Conservation (phyloP, 345 rosid genomes). For the Rubroshorea leprosula region DNA sequence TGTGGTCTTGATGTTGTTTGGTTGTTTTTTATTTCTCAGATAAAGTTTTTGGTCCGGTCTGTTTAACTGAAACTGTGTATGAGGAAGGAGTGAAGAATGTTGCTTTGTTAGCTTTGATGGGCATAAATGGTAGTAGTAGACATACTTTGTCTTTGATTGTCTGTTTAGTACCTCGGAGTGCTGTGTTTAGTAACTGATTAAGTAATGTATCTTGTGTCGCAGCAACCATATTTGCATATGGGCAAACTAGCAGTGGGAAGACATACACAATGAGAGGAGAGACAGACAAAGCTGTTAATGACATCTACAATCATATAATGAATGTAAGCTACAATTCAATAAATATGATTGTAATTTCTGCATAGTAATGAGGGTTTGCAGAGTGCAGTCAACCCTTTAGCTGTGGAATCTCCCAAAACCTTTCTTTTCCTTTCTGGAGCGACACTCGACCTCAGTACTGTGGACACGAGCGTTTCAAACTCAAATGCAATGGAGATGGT, state of each 20-base stretch:
- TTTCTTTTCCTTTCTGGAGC: too few relatives aligned
- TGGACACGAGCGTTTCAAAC: too few relatives aligned
- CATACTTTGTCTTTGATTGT: not conserved
- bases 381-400: too few relatives aligned
- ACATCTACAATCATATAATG: slow-evolving; percentile 81
- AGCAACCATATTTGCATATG: slow-evolving; percentile 98
- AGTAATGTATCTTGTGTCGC: slow-evolving; percentile 19
- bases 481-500: too few relatives aligned
- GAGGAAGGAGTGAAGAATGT: slow-evolving; percentile 97
- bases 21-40: slow-evolving; percentile 40
- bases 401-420: too few relatives aligned
- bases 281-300: slow-evolving; percentile 95
- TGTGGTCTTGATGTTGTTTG: too few relatives aligned
- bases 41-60: slow-evolving; percentile 84
- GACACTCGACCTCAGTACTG: too few relatives aligned
- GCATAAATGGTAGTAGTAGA: slow-evolving; percentile 81
- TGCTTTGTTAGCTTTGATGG: slow-evolving; percentile 92
- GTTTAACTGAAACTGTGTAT: slow-evolving; percentile 72
- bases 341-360: too few relatives aligned
- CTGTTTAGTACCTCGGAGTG: not conserved
- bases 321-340: too few relatives aligned
- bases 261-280: slow-evolving; percentile 97
- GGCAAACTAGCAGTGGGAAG: slow-evolving; percentile 99
- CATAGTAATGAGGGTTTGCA: too few relatives aligned
- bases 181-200: not conserved